Evolutionary conservation across 345 rosid genomes (phyloP), one percentile per base, ranked within the genome.

Genomic region (Sisymbrium irio): DNA sequence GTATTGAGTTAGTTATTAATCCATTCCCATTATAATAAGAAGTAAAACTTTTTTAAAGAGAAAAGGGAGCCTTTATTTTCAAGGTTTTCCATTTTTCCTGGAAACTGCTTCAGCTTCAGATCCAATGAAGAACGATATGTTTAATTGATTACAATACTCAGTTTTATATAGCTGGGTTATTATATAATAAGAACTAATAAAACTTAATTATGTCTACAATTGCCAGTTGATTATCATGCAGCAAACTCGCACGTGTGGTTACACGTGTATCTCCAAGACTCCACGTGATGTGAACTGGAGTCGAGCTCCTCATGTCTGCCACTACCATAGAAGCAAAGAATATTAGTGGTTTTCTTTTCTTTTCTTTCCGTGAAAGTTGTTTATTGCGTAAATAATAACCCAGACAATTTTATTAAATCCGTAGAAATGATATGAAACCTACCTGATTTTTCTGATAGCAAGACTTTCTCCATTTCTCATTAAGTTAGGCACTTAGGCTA

Each of bases 21-120:
- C 56, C 63, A 51, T 51, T 66, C 36, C 0, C n/a, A 30, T 58
- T 47, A 47, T 67, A 59, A 33, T 30, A 9, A 5, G 4, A 47
- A 60, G 9, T 54, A 54, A 19, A 66, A 69, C 65, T 62, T 68
- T 44, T 62, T 25, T 54, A 76, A 76, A 76, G 71, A 62, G 53
- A 18, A 76, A 75, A 62, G 25, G 41, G 51, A 54, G 54, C 33
- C 70, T 69, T 62, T 42, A 62, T 36, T 62, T 76, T 76, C 70
- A 76, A 76, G 75, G 45, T 13, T 76, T 15, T 50, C 74, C 55
- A 75, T 68, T 61, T 75, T 76, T 55, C 79, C 79, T 76, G 75
- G 79, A 76, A 76, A 76, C 59, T 69, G 64, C 74, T 54, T 62
- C 63, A 75, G 68, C 74, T 67, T 75, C 79, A 76, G 79, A 76